Percentiles rank a stretch among this genome's conserved stretches.
phyloP scores from a whole-genome alignment of 78 protist species.

The Dictyostelium purpureum region DNA sequence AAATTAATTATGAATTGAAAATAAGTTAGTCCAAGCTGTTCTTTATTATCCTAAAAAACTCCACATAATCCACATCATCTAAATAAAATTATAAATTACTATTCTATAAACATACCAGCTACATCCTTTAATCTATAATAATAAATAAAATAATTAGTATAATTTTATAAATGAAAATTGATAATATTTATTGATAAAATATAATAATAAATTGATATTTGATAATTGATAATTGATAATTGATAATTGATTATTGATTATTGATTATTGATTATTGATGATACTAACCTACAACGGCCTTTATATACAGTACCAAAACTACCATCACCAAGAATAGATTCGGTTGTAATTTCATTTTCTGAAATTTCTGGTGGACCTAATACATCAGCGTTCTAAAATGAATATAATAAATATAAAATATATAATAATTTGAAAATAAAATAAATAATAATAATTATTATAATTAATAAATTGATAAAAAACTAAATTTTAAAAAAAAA shows the following conservation, averaged over 20 bases:
- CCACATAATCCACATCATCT: background rate
- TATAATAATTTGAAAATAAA: too few relatives aligned
- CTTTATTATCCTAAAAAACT: background rate
- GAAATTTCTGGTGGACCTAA: slow-evolving; percentile 71
- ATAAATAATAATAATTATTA: too few relatives aligned
- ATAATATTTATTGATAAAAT: background rate
- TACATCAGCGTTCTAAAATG: too few relatives aligned
- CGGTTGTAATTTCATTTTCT: slow-evolving; percentile 50
- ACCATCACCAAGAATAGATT: slow-evolving; percentile 70
- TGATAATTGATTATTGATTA: too few relatives aligned
- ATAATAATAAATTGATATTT: background rate
- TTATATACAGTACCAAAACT: slow-evolving; percentile 83
- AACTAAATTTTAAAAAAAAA: too few relatives aligned
- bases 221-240: too few relatives aligned
- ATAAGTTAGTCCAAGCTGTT: background rate
- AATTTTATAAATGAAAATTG: too few relatives aligned
- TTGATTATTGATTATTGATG: too few relatives aligned
- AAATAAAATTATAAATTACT: background rate
- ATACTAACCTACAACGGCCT: slow-evolving; percentile 74
- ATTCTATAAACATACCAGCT: slow-evolving; percentile 24
- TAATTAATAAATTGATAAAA: too few relatives aligned
- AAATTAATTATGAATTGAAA: background rate
- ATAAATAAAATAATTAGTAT: too few relatives aligned
- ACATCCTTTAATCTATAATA: slow-evolving; percentile 75
- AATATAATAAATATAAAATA: too few relatives aligned